Percentiles rank a stretch among this genome's conserved stretches.
Evolutionary conservation across 2,329 filamentous ascomycete species (phyloP).

Genomic region (Fonsecaea erecta): DNA sequence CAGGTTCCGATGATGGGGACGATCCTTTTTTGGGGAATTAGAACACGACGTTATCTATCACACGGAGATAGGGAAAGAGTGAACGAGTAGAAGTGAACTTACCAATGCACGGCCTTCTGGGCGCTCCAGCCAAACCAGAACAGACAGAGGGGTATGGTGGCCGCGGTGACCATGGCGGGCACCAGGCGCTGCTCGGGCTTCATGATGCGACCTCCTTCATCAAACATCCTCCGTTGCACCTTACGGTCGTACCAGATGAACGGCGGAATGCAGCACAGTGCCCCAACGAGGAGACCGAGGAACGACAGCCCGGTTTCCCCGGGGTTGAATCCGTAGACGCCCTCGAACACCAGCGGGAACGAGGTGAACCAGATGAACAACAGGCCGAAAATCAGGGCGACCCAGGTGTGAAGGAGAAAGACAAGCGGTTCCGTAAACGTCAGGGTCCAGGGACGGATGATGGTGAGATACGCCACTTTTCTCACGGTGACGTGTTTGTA

Average conservation of each 20-base stretch:
- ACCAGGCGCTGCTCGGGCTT: slow-evolving; percentile 46
- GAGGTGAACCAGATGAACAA: slow-evolving; percentile 54
- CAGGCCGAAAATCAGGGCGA: slow-evolving; percentile 49
- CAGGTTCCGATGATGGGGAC: not conserved
- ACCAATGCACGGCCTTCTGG: slow-evolving; percentile 43
- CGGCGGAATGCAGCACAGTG: slow-evolving; percentile 44
- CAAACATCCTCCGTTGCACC: not conserved
- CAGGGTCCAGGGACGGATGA: slow-evolving; percentile 50
- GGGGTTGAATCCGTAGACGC: slow-evolving; percentile 29
- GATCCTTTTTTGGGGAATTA: not conserved
- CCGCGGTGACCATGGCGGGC: slow-evolving; percentile 45
- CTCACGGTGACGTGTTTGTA: slow-evolving; percentile 42
- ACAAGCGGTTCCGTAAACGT: slow-evolving; percentile 42
- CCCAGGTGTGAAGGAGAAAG: slow-evolving; percentile 51
- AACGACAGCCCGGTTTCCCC: slow-evolving; percentile 40
- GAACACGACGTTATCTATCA: not conserved
- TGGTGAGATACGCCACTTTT: slow-evolving; percentile 48
- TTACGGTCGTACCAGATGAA: slow-evolving; percentile 44
- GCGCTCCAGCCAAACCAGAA: slow-evolving; percentile 52
- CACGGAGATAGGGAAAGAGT: slow-evolving; percentile 46
- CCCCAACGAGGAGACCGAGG: slow-evolving; percentile 43
- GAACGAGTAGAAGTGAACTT: slow-evolving; percentile 46
- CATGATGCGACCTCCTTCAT: not conserved
- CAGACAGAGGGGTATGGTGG: slow-evolving; percentile 48
- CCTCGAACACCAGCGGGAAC: slow-evolving; percentile 50